Evolutionary conservation across 139 green algal species (phyloP).

Genomic region (Nannochloris sp.): DNA sequence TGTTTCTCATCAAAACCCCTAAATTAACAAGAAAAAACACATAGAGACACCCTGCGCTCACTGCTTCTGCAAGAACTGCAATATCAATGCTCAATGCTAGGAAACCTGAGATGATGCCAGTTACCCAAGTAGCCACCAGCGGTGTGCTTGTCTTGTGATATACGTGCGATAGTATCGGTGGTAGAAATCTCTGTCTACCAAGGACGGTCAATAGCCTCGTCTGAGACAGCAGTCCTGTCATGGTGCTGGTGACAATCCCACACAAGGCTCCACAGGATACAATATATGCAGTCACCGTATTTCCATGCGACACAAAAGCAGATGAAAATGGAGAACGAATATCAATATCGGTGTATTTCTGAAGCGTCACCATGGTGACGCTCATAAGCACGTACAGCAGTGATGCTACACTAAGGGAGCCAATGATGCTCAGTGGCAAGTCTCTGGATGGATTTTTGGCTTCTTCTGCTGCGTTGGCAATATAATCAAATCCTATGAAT

Average conservation of each 20-base stretch:
- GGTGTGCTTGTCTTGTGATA: slow-evolving; percentile 39
- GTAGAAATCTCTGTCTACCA: slow-evolving; percentile 62
- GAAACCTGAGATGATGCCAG: slow-evolving; percentile 21
- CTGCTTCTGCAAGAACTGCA: slow-evolving; percentile 67
- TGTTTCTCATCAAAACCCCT: slow-evolving; percentile 38
- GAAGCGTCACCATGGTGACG: slow-evolving; percentile 36
- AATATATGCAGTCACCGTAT: slow-evolving; percentile 11
- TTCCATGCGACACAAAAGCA: slow-evolving; percentile 34
- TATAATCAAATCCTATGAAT: slow-evolving; percentile 35
- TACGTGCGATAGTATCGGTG: slow-evolving; percentile 48
- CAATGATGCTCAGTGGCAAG: slow-evolving; percentile 65
- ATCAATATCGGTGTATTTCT: slow-evolving; percentile 43
- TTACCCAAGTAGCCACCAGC: slow-evolving; percentile 42
- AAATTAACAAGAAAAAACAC: slow-evolving; percentile 66
- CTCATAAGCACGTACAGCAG: slow-evolving; percentile 51
- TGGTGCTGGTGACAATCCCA: slow-evolving; percentile 62
- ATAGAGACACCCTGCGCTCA: slow-evolving; percentile 57
- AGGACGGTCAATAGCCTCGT: slow-evolving; percentile 72
- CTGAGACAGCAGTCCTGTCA: slow-evolving; percentile 63
- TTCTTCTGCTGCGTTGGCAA: slow-evolving; percentile 63
- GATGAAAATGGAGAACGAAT: slow-evolving; percentile 51
- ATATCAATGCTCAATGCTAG: slow-evolving; percentile 74
- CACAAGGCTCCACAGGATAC: slow-evolving; percentile 24
- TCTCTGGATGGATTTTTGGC: slow-evolving; percentile 43
- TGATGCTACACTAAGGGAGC: slow-evolving; percentile 46